Base-by-base conservation (phyloP, 257 asterid genomes). In the Vinca minor region DNA sequence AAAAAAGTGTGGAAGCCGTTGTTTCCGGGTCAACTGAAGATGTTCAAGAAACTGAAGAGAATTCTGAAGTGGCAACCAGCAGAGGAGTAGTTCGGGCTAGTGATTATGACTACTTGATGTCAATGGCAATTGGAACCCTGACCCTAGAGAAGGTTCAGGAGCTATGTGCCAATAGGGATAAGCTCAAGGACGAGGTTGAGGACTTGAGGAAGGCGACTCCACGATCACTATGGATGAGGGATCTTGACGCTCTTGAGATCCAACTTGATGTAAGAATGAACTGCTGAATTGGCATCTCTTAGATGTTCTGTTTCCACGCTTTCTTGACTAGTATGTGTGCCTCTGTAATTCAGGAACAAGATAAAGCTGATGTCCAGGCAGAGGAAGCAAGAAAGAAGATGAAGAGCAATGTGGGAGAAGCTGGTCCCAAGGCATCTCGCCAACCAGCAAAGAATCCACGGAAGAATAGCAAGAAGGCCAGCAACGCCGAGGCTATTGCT, bases 101-200 rank as follows among this genome's bases (percentile, higher is more conserved):
- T 73, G 99, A 93, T 75, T 89, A 89, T 81, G 99, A 93, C 67
- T 93, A 93, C 76, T 75, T 93, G 84, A 76, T 93, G 25, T 77
- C 88, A 32, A 63, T 93, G 87, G 82, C 97, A 8, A 93, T 93
- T 72, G 95, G 92, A 35, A 76, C 90, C 65, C 79, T 93, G 75
- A 93, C 97, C 44, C 69, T 71, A 12, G 99, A 93, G 75, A 89
- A 80, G 79, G 79, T 85, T 73, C 83, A 84, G 67, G 88, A 84
- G 78, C 76, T 93, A 71, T 83, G 86, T 48, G 82, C 76, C 53
- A 89, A 85, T 72, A 85, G 85, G 73, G 95, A 84, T 46, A 86
- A 74, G 74, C 84, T 83, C 49, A 59, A 65, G 62, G 79, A 61
- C 35, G 90, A 81, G 59, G 87, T 89, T 50, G 94, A 80, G 47